Conservation (phyloP, 352 stramenopile species). For the Globisporangium uncinulatum region DNA sequence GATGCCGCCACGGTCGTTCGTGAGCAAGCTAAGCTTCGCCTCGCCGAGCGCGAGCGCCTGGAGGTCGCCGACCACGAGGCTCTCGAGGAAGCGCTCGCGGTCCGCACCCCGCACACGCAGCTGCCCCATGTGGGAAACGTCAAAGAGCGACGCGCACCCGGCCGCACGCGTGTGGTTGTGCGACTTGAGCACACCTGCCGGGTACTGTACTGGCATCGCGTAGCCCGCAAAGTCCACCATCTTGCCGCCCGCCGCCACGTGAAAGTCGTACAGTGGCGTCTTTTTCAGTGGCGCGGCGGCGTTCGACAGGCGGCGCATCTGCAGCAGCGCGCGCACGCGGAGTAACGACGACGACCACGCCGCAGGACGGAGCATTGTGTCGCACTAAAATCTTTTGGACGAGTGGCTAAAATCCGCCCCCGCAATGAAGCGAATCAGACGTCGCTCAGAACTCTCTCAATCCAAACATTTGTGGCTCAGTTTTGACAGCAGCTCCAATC, state of each 20-base stretch:
- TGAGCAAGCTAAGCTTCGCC: constrained; percentile 94
- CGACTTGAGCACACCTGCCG: constrained; percentile 94
- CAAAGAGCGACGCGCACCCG: constrained; percentile 91
- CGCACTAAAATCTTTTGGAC: too few relatives aligned
- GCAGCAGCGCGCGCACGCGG: neutral
- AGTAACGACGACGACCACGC: neutral
- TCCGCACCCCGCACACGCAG: constrained; percentile 91
- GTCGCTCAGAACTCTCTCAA: too few relatives aligned
- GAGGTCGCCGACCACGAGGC: constrained; percentile 94
- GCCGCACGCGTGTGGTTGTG: constrained; percentile 73
- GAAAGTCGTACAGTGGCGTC: constrained; percentile 74
- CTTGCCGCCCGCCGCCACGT: constrained; percentile 70
- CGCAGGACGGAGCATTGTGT: too few relatives aligned
- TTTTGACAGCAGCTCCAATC: too few relatives aligned
- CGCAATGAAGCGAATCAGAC: too few relatives aligned
- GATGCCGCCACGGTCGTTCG: constrained; percentile 95
- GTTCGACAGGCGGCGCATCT: neutral
- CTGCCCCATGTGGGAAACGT: constrained; percentile 99
- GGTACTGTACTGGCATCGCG: constrained; percentile 96
- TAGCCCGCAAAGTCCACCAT: constrained; percentile 98
- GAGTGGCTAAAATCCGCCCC: too few relatives aligned
- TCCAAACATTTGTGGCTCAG: too few relatives aligned
- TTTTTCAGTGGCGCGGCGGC: constrained; percentile 51
- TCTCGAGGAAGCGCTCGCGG: constrained; percentile 94
- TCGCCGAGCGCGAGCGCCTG: constrained; percentile 75